Percentiles rank a stretch among this genome's conserved stretches.
Evolutionary conservation across 2,329 filamentous ascomycete genomes (phyloP).

Genomic region (Fusarium albidum): DNA sequence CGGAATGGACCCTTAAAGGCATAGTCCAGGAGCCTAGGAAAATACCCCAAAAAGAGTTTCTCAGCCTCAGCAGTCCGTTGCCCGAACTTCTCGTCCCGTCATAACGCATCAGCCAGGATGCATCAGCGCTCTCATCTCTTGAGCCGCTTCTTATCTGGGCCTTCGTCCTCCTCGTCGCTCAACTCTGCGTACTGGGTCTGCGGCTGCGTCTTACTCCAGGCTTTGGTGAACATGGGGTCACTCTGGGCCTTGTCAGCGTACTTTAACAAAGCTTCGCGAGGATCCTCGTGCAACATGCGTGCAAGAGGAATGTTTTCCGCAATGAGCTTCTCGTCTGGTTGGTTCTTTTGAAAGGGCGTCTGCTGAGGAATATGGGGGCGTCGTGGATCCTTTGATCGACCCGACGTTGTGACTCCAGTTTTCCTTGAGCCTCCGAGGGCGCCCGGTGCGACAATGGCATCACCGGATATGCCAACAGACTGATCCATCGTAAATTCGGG

Average conservation of each 20-base stretch:
- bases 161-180: constrained; percentile 82
- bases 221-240: constrained; percentile 93
- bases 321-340: constrained; percentile 90
- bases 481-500: constrained; percentile 86
- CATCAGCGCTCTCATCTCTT: constrained; percentile 55
- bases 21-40: constrained; percentile 20
- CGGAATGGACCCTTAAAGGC: constrained; percentile 24
- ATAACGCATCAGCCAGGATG: constrained; percentile 10
- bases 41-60: constrained; percentile 7
- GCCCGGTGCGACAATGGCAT: constrained; percentile 78
- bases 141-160: constrained; percentile 71
- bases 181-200: constrained; percentile 89
- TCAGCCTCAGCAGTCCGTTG: constrained; percentile 14
- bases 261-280: constrained; percentile 89
- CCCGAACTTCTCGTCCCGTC: constrained; percentile 8
- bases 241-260: constrained; percentile 94
- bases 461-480: constrained; percentile 80
- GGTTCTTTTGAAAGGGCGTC: constrained; percentile 90
- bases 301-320: constrained; percentile 88
- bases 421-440: constrained; percentile 60
- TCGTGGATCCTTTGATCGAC: constrained; percentile 78
- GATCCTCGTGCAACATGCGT: constrained; percentile 95
- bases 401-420: constrained; percentile 79
- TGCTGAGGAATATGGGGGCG: constrained; percentile 84
- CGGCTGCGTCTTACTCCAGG: constrained; percentile 91